These are phyloP conservation scores for Metarhizium humberi DNA, from an alignment of 2,329 filamentous ascomycete genomes.

Conservation along the genomic window DNA sequence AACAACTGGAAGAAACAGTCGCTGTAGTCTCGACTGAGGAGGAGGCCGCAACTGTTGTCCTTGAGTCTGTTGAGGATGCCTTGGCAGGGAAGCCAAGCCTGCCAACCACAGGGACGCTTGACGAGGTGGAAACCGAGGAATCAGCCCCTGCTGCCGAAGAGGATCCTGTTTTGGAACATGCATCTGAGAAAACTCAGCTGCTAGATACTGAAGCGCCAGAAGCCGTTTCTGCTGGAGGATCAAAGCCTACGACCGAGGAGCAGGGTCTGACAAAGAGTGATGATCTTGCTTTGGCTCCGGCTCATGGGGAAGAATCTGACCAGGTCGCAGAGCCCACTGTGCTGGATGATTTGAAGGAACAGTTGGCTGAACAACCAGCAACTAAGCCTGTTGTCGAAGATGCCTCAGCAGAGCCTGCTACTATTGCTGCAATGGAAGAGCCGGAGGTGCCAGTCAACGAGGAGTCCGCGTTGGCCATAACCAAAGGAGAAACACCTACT, in stretches of 20 bases:
- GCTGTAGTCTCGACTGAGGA: neutral
- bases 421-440: neutral
- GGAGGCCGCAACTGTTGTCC: neutral
- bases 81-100: neutral
- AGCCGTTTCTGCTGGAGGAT: neutral
- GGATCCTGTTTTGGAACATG: neutral
- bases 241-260: neutral
- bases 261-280: neutral
- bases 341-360: neutral
- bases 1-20: neutral
- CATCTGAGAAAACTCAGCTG: neutral
- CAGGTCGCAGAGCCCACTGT: neutral
- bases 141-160: neutral
- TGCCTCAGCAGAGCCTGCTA: neutral
- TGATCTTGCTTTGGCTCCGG: neutral
- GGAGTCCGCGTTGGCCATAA: neutral
- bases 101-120: neutral
- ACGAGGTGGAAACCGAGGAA: neutral
- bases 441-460: neutral
- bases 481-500: neutral
- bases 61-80: neutral
- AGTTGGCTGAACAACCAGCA: neutral
- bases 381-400: neutral
- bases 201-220: neutral
- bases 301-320: neutral